Percentiles rank a stretch among this genome's conserved stretches.
Conservation (phyloP, 495 filamentous ascomycete genomes). For the Hyphodiscus hymeniophilus region DNA sequence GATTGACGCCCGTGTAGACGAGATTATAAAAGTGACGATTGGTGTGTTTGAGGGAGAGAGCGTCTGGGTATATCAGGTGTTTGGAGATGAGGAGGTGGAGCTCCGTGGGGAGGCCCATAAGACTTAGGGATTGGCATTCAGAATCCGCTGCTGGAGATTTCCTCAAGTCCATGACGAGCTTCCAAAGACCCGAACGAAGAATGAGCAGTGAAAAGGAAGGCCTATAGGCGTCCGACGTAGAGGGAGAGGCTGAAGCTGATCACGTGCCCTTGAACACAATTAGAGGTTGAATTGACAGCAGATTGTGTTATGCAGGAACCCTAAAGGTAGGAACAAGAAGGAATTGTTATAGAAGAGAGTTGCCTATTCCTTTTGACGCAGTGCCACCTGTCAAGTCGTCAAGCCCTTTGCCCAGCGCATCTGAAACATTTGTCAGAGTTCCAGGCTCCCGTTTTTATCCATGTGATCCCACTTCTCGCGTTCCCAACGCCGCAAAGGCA, state of each 20-base stretch:
- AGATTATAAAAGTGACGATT: slow-evolving; percentile 53
- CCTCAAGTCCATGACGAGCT: not conserved
- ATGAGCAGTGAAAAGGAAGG: too few species aligned
- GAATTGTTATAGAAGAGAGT: not conserved
- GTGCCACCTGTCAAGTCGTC: not conserved
- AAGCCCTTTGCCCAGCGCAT: not conserved
- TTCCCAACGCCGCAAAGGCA: not conserved
- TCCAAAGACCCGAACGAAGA: not conserved
- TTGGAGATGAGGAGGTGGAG: slow-evolving; percentile 47
- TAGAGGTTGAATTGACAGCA: not conserved
- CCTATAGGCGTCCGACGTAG: too few species aligned
- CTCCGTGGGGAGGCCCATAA: slow-evolving; percentile 50
- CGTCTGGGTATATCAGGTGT: slow-evolving; percentile 50
- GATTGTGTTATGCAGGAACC: not conserved
- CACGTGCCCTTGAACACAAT: not conserved
- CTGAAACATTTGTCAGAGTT: not conserved
- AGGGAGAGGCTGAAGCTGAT: not conserved
- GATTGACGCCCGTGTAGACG: slow-evolving; percentile 54
- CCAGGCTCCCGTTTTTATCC: not conserved
- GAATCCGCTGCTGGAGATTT: not conserved
- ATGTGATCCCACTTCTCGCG: not conserved
- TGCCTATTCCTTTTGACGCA: not conserved
- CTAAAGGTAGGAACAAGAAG: not conserved
- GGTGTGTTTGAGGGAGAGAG: slow-evolving; percentile 53
- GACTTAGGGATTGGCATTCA: not conserved